These are phyloP conservation scores for Metarhizium humberi DNA, from an alignment of 2,329 filamentous ascomycete species.

Conservation along the genomic window DNA sequence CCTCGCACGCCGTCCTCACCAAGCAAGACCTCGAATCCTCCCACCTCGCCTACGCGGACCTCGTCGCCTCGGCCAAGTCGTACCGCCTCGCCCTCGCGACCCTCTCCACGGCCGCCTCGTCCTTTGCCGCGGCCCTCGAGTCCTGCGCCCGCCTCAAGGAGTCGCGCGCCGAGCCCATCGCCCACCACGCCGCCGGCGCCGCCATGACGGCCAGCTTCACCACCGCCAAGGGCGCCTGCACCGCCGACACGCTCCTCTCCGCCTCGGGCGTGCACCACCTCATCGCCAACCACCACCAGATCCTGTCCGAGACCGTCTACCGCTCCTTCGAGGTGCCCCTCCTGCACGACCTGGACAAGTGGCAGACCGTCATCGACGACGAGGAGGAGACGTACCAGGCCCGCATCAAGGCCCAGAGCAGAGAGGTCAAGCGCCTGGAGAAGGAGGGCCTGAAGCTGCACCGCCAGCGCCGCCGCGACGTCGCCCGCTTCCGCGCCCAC, in stretches of 20 bases:
- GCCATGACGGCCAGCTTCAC: constrained; percentile 39
- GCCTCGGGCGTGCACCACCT: constrained; percentile 58
- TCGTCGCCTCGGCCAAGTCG: constrained; percentile 51
- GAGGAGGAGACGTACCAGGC: constrained; percentile 52
- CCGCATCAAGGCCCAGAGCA: constrained; percentile 43
- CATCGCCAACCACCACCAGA: constrained; percentile 61
- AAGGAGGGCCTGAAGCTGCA: constrained; percentile 56
- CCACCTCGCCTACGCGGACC: constrained; percentile 52
- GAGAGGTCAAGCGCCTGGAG: constrained; percentile 54
- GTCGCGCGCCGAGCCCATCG: constrained; percentile 49
- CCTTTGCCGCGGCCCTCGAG: constrained; percentile 57
- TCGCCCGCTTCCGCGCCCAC: constrained; percentile 52
- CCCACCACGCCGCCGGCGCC: constrained; percentile 23
- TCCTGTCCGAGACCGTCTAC: constrained; percentile 60
- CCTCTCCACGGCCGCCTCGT: constrained; percentile 51
- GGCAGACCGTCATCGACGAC: constrained; percentile 53
- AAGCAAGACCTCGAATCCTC: constrained; percentile 55
- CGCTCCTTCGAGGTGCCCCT: constrained; percentile 59
- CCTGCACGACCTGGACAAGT: constrained; percentile 59
- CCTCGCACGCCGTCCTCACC: constrained; percentile 50
- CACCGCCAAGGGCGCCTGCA: constrained; percentile 40
- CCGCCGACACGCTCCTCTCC: constrained; percentile 52
- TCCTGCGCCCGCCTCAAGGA: constrained; percentile 60
- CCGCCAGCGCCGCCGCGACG: constrained; percentile 49
- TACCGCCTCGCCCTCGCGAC: constrained; percentile 54